phyloP scores from a whole-genome alignment of 2,329 filamentous ascomycete genomes.

The Fusarium armeniacum region DNA sequence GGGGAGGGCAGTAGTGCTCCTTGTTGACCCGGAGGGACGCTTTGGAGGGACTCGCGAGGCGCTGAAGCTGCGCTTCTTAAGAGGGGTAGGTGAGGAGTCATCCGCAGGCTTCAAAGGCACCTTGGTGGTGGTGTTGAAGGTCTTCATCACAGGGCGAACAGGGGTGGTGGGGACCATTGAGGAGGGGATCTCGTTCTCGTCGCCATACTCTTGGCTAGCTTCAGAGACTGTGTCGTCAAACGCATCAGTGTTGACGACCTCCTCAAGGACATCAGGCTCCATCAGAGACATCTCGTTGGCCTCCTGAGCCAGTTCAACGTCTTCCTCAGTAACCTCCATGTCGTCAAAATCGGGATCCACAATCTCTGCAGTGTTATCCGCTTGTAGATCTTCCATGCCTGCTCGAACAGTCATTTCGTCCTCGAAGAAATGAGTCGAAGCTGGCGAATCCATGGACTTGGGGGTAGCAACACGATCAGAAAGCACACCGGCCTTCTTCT shows the following conservation, averaged over 20 bases:
- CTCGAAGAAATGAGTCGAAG: constrained; percentile 69
- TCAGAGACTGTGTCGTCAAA: constrained; percentile 69
- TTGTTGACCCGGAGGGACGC: constrained; percentile 60
- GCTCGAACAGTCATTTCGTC: constrained; percentile 67
- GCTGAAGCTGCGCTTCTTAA: constrained; percentile 66
- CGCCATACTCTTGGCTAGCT: constrained; percentile 74
- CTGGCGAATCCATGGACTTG: constrained; percentile 55
- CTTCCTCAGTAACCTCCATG: constrained; percentile 66
- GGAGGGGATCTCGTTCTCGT: constrained; percentile 73
- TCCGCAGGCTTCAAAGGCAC: constrained; percentile 80
- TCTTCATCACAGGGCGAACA: constrained; percentile 62
- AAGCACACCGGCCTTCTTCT: constrained; percentile 53
- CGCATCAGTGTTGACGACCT: constrained; percentile 51
- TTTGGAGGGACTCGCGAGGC: constrained; percentile 62
- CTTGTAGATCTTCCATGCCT: constrained; percentile 34
- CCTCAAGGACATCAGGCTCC: constrained; percentile 59
- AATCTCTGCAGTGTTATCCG: constrained; percentile 41
- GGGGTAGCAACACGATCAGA: constrained; percentile 24
- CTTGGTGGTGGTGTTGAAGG: constrained; percentile 80
- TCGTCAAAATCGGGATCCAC: constrained; percentile 59
- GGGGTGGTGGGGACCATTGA: constrained; percentile 69
- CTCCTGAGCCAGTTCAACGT: constrained; percentile 69
- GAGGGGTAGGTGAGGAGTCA: constrained; percentile 64
- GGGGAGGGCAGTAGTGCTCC: constrained; percentile 67
- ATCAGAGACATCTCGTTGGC: constrained; percentile 72